Percentiles rank a stretch among this genome's conserved stretches.
phyloP scores from a whole-genome alignment of 345 rosid genomes.

The Geranium brycei region DNA sequence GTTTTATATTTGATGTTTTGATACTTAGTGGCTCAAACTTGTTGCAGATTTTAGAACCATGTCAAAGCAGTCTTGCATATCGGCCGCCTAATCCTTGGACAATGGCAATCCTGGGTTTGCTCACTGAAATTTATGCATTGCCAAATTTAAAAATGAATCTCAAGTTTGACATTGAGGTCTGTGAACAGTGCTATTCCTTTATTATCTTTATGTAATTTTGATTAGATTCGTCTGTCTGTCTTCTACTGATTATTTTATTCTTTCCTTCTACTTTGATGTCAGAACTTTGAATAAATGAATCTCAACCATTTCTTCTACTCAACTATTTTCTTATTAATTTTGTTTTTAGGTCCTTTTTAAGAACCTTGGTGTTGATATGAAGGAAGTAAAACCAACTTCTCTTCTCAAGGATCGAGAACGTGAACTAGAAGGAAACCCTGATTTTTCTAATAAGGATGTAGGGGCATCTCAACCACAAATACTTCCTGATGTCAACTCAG shows the following conservation, averaged over 20 bases:
- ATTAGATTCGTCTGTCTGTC: neutral
- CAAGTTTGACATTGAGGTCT: constrained; percentile 96
- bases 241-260: neutral
- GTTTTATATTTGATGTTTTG: constrained; percentile 5
- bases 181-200: neutral
- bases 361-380: constrained; percentile 81
- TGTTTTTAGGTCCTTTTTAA: constrained; percentile 65
- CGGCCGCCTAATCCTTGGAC: constrained; percentile 99
- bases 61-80: constrained; percentile 89
- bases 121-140: constrained; percentile 88
- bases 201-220: neutral
- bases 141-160: constrained; percentile 97
- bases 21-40: constrained; percentile 2
- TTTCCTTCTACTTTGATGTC: neutral
- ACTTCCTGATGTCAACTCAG: constrained; percentile 62
- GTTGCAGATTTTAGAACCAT: constrained; percentile 79
- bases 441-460: constrained; percentile 82
- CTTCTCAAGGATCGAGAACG: constrained; percentile 82
- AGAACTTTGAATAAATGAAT: too few relatives aligned
- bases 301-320: too few relatives aligned
- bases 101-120: constrained; percentile 86
- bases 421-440: constrained; percentile 93
- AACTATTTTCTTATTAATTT: neutral
- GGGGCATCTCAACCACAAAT: constrained; percentile 64
- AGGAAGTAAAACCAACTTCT: constrained; percentile 76